Evolutionary conservation across 1,284 basidiomycete species (phyloP).

Genomic region (Tilletia walkeri): DNA sequence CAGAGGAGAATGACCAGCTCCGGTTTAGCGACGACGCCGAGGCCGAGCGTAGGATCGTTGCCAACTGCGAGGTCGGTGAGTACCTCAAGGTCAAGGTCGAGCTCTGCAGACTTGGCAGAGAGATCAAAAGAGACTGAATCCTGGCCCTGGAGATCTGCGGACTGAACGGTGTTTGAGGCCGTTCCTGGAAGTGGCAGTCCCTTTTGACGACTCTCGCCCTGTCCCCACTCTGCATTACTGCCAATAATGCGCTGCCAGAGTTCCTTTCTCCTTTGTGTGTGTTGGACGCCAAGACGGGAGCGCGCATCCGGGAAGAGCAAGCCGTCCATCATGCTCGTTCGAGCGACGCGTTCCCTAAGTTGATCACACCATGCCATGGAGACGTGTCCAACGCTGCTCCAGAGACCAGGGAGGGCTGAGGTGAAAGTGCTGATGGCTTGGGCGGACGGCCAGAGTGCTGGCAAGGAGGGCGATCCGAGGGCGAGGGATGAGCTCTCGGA

Average conservation of each 20-base stretch:
- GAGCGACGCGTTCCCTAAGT: slow-evolving; percentile 80
- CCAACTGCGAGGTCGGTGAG: slow-evolving; percentile 46
- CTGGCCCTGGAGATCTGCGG: neutral
- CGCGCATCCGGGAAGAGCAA: neutral
- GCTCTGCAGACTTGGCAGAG: slow-evolving; percentile 16
- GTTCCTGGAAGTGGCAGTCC: too few relatives aligned
- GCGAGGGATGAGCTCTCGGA: slow-evolving; percentile 83
- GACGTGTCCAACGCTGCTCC: slow-evolving; percentile 92
- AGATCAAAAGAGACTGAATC: neutral
- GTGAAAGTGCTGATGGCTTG: slow-evolving; percentile 66
- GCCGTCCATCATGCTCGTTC: slow-evolving; percentile 35
- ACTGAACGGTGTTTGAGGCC: neutral
- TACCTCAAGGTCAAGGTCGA: slow-evolving; percentile 32
- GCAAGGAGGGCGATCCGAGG: slow-evolving; percentile 30
- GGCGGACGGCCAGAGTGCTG: slow-evolving; percentile 21
- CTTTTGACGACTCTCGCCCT: neutral
- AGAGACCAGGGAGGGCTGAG: slow-evolving; percentile 78
- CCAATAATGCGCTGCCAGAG: neutral
- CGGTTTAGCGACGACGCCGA: neutral
- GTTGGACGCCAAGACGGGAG: neutral
- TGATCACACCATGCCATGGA: slow-evolving; percentile 99
- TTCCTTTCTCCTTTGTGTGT: neutral
- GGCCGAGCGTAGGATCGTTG: slow-evolving; percentile 29
- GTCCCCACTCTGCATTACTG: neutral
- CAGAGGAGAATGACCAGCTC: slow-evolving; percentile 37